A percentile compares a stretch with the other conserved stretches of the same genome.
Conservation (phyloP, 805 yeast genomes). For the Candida parachauliodes region DNA sequence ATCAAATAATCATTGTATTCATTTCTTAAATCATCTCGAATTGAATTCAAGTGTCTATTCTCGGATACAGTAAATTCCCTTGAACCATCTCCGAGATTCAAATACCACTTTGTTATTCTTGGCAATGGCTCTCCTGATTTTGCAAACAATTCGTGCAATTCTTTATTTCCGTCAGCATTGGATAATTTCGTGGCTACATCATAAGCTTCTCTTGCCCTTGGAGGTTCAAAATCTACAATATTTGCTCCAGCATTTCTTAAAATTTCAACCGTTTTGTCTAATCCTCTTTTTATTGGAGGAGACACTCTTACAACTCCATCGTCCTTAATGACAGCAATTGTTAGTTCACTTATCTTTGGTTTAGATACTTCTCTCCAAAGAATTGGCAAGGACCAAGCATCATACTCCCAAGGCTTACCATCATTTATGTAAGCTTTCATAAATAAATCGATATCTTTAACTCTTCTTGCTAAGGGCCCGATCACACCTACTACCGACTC, state of each 20-base stretch:
- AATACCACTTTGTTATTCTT: slow-evolving; percentile 59
- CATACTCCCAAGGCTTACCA: slow-evolving; percentile 62
- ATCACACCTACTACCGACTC: slow-evolving; percentile 62
- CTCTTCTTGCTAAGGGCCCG: slow-evolving; percentile 65
- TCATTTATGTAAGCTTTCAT: slow-evolving; percentile 59
- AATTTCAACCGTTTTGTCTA: slow-evolving; percentile 50
- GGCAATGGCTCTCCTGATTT: slow-evolving; percentile 68
- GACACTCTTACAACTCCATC: slow-evolving; percentile 65
- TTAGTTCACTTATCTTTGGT: slow-evolving; percentile 41
- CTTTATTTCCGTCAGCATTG: slow-evolving; percentile 66
- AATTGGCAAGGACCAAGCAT: slow-evolving; percentile 45
- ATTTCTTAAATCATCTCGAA: slow-evolving; percentile 57
- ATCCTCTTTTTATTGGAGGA: slow-evolving; percentile 59
- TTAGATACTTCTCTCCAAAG: slow-evolving; percentile 48
- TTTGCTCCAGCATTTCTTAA: slow-evolving; percentile 57
- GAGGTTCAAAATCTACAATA: slow-evolving; percentile 53
- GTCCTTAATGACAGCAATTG: slow-evolving; percentile 59
- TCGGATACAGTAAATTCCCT: slow-evolving; percentile 44
- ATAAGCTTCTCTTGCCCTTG: slow-evolving; percentile 53
- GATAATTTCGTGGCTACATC: slow-evolving; percentile 57
- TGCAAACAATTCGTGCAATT: slow-evolving; percentile 47
- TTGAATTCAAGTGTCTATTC: slow-evolving; percentile 50
- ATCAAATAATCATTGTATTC: slow-evolving; percentile 53
- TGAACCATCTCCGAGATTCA: slow-evolving; percentile 58
- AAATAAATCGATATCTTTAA: slow-evolving; percentile 65